Conservation (phyloP, 2,329 filamentous ascomycete species). For the Cladosporium colombiae region DNA sequence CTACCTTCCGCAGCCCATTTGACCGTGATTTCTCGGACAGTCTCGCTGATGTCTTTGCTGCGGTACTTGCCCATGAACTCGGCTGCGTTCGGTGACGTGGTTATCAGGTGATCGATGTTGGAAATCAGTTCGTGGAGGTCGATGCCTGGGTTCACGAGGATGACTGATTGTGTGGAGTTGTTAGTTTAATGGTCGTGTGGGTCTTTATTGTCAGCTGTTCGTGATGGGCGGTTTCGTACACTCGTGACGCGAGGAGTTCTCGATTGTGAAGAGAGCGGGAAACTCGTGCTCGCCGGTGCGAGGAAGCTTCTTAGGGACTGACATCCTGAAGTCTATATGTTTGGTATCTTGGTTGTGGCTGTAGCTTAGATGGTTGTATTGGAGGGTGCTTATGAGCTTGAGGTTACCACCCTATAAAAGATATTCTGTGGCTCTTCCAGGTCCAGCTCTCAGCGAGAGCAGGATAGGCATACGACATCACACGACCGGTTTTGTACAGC, state of each 20-base stretch:
- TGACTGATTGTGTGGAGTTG: slow-evolving; percentile 23
- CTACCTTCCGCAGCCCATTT: slow-evolving; percentile 36
- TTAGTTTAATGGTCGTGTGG: slow-evolving; percentile 6
- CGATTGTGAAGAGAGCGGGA: slow-evolving; percentile 41
- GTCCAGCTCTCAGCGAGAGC: neutral
- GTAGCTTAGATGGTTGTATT: neutral
- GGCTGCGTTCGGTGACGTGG: slow-evolving; percentile 36
- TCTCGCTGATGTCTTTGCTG: slow-evolving; percentile 33
- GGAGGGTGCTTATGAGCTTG: too few relatives aligned
- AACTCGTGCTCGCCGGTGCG: slow-evolving; percentile 28
- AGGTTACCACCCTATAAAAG: neutral
- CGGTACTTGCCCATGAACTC: slow-evolving; percentile 41
- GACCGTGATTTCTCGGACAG: slow-evolving; percentile 37
- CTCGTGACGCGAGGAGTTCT: slow-evolving; percentile 38
- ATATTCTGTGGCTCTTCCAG: neutral
- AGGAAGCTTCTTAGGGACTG: neutral
- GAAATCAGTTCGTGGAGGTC: slow-evolving; percentile 29
- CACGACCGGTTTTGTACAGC: neutral
- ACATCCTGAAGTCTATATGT: neutral
- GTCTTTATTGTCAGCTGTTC: neutral
- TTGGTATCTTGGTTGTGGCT: neutral
- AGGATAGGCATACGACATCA: neutral
- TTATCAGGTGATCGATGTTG: slow-evolving; percentile 26
- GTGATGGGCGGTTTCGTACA: slow-evolving; percentile 21
- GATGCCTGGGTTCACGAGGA: slow-evolving; percentile 31